Evolutionary conservation across 352 stramenopile genomes (phyloP).

Genomic region (Stramenopiles sp.): DNA sequence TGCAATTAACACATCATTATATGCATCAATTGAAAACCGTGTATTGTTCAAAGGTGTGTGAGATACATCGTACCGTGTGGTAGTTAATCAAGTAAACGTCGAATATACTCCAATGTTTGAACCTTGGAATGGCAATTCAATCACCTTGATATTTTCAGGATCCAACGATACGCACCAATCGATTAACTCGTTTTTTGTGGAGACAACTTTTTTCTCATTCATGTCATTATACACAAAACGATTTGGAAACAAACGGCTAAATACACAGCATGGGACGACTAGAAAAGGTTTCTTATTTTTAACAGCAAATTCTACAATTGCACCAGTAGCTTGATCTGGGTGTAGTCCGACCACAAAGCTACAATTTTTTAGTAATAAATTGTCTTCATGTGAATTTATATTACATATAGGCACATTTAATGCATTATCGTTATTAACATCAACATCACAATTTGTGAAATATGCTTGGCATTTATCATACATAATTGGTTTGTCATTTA

Average conservation of each 20-base stretch:
- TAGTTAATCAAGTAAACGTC: neutral
- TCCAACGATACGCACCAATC: neutral
- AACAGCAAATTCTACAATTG: conserved; percentile 72
- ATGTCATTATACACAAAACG: conserved; percentile 24
- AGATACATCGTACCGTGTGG: no score
- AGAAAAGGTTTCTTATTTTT: conserved; percentile 70
- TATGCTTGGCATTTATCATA: neutral
- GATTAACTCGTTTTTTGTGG: neutral
- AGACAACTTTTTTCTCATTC: neutral
- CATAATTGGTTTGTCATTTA: neutral
- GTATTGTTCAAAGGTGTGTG: no score
- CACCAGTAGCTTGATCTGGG: conserved; percentile 50
- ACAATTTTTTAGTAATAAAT: neutral
- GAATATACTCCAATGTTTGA: neutral
- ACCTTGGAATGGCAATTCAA: neutral
- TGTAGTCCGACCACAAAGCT: neutral
- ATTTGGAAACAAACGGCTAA: conserved; percentile 62
- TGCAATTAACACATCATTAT: no score
- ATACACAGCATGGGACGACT: conserved; percentile 87
- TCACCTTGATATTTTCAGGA: neutral
- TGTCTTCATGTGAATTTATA: no score
- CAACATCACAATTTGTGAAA: neutral
- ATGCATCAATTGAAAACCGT: no score
- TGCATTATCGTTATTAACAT: neutral
- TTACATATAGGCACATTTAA: neutral